These are phyloP conservation scores for Silybum marianum DNA, from an alignment of 129 eudicot species.

Conservation along the genomic window DNA sequence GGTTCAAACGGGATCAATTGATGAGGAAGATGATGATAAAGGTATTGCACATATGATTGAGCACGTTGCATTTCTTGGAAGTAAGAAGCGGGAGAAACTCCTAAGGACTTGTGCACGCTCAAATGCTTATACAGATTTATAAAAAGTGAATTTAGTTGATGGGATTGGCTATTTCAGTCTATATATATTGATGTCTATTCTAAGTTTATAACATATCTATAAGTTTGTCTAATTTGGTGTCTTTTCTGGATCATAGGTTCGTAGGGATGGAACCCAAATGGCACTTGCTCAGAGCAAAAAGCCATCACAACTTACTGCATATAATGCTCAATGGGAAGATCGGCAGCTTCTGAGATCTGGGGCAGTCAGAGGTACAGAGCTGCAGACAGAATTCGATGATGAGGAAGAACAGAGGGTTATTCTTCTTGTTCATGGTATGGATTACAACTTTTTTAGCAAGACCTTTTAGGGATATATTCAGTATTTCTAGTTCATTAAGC, in stretches of 20 bases:
- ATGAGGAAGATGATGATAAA: constrained; percentile 73
- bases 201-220: not conserved
- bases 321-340: constrained; percentile 83
- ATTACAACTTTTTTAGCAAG: not conserved
- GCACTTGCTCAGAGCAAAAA: constrained; percentile 75
- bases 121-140: no score
- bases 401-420: constrained; percentile 70
- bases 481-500: no score
- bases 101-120: no score
- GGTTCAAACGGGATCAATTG: no score
- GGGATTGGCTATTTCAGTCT: no score
- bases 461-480: no score
- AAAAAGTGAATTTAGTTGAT: no score
- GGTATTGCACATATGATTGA: no score
- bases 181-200: not conserved
- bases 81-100: no score
- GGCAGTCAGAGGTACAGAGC: constrained; percentile 73
- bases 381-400: constrained; percentile 71
- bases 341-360: constrained; percentile 78
- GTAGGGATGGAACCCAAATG: constrained; percentile 69
- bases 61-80: no score
- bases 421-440: constrained; percentile 66
- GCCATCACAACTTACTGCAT: constrained; percentile 64
- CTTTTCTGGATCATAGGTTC: constrained; percentile 37
- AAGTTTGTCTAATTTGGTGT: constrained; percentile 13